Conservation (phyloP, 495 filamentous ascomycete genomes). For the Pyrenula aspistea region DNA sequence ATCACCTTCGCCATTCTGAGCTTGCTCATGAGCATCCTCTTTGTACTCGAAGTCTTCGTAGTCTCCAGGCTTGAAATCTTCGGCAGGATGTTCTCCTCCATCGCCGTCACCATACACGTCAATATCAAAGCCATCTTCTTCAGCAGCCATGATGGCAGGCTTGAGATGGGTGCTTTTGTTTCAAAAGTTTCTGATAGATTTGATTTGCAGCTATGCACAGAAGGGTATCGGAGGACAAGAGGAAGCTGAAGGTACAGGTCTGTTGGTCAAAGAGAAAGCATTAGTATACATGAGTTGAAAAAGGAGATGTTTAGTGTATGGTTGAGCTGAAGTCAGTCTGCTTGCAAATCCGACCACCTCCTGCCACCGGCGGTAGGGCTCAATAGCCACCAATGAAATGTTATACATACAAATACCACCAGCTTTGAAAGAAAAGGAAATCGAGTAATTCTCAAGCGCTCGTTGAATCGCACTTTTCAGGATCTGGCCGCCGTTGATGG, state of each 20-base stretch:
- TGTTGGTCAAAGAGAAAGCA: slow-evolving; percentile 16
- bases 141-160: slow-evolving; percentile 52
- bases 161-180: slow-evolving; percentile 16
- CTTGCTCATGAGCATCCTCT: slow-evolving; percentile 19
- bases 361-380: no score
- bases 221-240: slow-evolving; percentile 6
- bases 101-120: slow-evolving; percentile 88
- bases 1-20: slow-evolving; percentile 10
- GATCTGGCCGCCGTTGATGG: slow-evolving; percentile 23
- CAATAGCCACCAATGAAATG: not conserved
- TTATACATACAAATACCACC: slow-evolving; percentile 4
- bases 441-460: slow-evolving; percentile 1
- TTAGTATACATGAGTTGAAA: slow-evolving; percentile 2
- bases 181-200: slow-evolving; percentile 1
- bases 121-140: slow-evolving; percentile 94
- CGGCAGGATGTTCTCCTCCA: slow-evolving; percentile 24
- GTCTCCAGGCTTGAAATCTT: slow-evolving; percentile 25
- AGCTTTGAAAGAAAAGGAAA: not conserved
- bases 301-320: slow-evolving; percentile 9
- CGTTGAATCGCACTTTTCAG: no score
- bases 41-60: slow-evolving; percentile 32
- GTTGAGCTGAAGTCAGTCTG: not conserved
- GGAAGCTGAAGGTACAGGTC: not conserved
- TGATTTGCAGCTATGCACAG: slow-evolving; percentile 26
- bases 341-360: no score